Percentiles rank a stretch among this genome's conserved stretches.
Conservation (phyloP, 768 basidiomycete genomes). For the Tricholoma terreum region DNA sequence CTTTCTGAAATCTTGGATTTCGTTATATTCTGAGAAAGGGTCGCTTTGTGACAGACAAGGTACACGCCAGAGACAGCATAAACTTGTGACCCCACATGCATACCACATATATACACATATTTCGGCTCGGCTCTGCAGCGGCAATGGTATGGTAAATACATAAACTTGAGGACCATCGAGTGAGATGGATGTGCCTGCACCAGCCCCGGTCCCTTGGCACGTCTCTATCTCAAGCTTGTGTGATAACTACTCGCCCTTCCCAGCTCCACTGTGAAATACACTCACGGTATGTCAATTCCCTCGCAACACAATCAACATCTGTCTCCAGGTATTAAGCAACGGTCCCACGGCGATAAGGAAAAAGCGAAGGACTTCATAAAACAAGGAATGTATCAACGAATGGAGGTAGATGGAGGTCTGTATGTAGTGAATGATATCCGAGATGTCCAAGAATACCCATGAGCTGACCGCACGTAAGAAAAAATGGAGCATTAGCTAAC, state of each 20-base stretch:
- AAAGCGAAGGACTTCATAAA: neutral
- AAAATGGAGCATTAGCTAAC: neutral
- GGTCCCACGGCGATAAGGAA: neutral
- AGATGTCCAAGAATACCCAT: too few species aligned
- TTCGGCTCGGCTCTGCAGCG: too few species aligned
- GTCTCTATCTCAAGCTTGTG: neutral
- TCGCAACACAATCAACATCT: constrained; percentile 1
- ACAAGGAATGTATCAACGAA: neutral
- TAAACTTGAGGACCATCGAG: too few species aligned
- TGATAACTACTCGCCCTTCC: neutral
- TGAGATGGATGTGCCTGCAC: too few species aligned
- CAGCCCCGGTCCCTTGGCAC: too few species aligned
- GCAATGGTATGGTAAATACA: too few species aligned
- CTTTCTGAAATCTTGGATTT: too few species aligned
- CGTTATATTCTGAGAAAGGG: too few species aligned
- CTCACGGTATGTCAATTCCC: neutral
- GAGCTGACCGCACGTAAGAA: neutral
- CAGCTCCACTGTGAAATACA: neutral
- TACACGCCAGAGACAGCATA: too few species aligned
- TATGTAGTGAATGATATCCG: neutral
- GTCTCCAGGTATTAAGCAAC: neutral
- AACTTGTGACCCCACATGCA: too few species aligned
- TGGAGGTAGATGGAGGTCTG: neutral
- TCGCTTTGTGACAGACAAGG: too few species aligned
- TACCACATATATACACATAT: too few species aligned